Base-by-base conservation (phyloP, 2,329 filamentous ascomycete genomes). In the Apiospora pterosperma region DNA sequence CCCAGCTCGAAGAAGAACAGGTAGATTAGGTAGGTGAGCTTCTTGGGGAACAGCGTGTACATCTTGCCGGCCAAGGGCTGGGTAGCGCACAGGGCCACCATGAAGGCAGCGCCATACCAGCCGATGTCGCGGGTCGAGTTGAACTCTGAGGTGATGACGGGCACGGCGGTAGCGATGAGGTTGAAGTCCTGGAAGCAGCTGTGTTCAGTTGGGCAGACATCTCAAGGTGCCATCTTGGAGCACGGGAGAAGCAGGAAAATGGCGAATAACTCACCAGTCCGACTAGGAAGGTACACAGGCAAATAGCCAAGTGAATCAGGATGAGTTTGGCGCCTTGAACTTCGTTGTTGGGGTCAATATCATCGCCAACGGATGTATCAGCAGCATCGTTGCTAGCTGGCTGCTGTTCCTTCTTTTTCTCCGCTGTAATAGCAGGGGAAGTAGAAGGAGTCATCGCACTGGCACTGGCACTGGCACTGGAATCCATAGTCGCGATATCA, bases 181-280 rank as follows among this genome's bases (percentile, higher is more conserved):
- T 28, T 61, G 36, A 61, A 61, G 59, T 61, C 48, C 39, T 42
- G n/a, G n/a, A n/a, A n/a, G n/a, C n/a, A n/a, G n/a, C n/a, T n/a
- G n/a, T n/a, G n/a, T n/a, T n/a, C n/a, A n/a, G n/a, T n/a, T n/a
- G n/a, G n/a, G n/a, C n/a, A n/a, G n/a, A n/a, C n/a, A n/a, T n/a
- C n/a, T n/a, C n/a, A n/a, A n/a, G n/a, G n/a, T n/a, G n/a, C n/a
- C n/a, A n/a, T n/a, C n/a, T n/a, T n/a, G n/a, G n/a, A n/a, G n/a
- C n/a, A n/a, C n/a, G n/a, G n/a, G n/a, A n/a, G n/a, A n/a, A n/a
- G n/a, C n/a, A n/a, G n/a, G n/a, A n/a, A n/a, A n/a, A n/a, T n/a
- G n/a, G n/a, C n/a, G n/a, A n/a, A n/a, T n/a, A n/a, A n/a, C n/a
- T 42, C 21, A 42, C 39, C 4, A 48, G 23, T 1, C 44, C 44